phyloP scores from a whole-genome alignment of 106 monocot species.

The Dioscorea alata region DNA sequence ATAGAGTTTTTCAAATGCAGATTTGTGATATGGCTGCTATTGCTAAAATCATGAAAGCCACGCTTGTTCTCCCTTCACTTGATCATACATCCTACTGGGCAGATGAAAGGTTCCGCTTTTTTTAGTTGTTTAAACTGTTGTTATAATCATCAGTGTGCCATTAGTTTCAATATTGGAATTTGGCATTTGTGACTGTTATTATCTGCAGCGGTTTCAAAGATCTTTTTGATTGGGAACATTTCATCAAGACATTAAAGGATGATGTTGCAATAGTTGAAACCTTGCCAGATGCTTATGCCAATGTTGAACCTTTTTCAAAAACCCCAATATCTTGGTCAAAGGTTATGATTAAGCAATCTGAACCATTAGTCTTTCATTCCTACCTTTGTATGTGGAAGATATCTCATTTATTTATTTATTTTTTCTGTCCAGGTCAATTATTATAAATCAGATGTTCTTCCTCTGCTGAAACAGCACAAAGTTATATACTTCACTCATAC shows the following conservation, averaged over 20 bases:
- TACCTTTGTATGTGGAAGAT: no score
- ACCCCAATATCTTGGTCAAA: slow-evolving; percentile 98
- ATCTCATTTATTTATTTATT: background rate
- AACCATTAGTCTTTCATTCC: background rate
- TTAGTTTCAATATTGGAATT: background rate
- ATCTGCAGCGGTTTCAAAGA: slow-evolving; percentile 83
- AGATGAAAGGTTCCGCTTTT: slow-evolving; percentile 65
- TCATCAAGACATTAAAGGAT: slow-evolving; percentile 82
- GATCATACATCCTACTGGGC: slow-evolving; percentile 94
- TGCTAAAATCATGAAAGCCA: slow-evolving; percentile 94
- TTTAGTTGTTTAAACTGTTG: background rate
- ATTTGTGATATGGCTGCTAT: slow-evolving; percentile 99
- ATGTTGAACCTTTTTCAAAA: slow-evolving; percentile 52
- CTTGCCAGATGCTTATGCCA: slow-evolving; percentile 47
- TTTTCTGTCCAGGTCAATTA: slow-evolving; percentile 62
- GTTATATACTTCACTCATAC: slow-evolving; percentile 93
- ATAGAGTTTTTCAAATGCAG: slow-evolving; percentile 50
- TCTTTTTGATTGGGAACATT: slow-evolving; percentile 95
- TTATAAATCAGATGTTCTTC: slow-evolving; percentile 77
- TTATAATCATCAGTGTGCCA: background rate
- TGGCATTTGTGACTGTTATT: background rate
- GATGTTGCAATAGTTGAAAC: slow-evolving; percentile 74
- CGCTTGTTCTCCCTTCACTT: slow-evolving; percentile 91
- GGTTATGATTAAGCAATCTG: slow-evolving; percentile 22
- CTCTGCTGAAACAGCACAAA: slow-evolving; percentile 77